phyloP scores from a whole-genome alignment of 2,329 filamentous ascomycete species.

The Dothiorella sarmentorum region DNA sequence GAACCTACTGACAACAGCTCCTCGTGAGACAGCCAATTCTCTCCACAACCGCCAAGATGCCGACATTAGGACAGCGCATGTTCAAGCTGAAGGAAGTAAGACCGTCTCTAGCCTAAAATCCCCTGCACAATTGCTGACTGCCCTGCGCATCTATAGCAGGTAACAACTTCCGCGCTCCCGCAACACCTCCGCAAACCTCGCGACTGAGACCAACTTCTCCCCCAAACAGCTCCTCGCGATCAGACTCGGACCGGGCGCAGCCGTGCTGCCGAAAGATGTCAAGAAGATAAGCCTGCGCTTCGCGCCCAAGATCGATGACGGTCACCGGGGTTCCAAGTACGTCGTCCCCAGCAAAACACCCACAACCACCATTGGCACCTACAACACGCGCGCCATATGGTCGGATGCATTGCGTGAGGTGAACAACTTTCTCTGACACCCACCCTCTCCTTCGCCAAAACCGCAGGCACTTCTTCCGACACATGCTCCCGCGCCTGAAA shows the following conservation, averaged over 20 bases:
- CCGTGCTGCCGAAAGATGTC: constrained; percentile 72
- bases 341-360: background rate
- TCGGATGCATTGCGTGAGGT: too few species aligned
- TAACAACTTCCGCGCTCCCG: background rate
- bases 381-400: too few species aligned
- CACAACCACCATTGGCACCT: background rate
- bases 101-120: background rate
- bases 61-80: constrained; percentile 64
- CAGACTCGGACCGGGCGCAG: constrained; percentile 77
- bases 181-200: constrained; percentile 5
- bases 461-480: constrained; percentile 80
- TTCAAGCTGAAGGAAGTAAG: constrained; percentile 66
- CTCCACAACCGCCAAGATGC: constrained; percentile 40
- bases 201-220: background rate
- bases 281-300: constrained; percentile 74
- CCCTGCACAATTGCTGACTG: background rate
- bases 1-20: background rate
- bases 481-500: constrained; percentile 81
- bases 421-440: constrained; percentile 20
- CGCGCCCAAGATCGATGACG: constrained; percentile 57
- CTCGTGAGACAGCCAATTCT: constrained; percentile 2
- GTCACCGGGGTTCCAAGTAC: constrained; percentile 71
- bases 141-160: background rate
- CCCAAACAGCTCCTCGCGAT: constrained; percentile 65
- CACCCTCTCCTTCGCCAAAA: too few species aligned